Evolutionary conservation across 2,329 filamentous ascomycete species (phyloP).

Genomic region (Colletotrichum kahawae): DNA sequence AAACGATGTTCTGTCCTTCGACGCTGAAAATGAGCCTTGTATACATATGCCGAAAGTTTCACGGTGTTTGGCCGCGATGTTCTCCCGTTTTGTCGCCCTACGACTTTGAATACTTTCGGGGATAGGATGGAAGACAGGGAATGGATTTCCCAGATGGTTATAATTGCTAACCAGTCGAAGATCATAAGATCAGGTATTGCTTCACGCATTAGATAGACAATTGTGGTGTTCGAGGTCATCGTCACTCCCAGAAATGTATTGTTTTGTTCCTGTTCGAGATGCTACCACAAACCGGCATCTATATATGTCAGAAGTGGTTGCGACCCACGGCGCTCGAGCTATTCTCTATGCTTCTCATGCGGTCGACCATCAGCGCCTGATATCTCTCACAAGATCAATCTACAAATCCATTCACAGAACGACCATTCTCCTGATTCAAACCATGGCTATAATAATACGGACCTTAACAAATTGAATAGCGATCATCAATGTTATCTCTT

Average conservation of each 20-base stretch:
- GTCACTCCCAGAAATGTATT: too few species aligned
- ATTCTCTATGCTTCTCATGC: neutral
- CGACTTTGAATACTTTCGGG: neutral
- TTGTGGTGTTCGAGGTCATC: too few species aligned
- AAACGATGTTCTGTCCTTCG: neutral
- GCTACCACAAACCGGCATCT: neutral
- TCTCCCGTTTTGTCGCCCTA: neutral
- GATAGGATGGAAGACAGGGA: neutral
- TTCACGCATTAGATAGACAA: too few species aligned
- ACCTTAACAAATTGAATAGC: neutral
- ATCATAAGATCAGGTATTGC: too few species aligned
- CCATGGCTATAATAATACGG: neutral
- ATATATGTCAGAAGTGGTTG: neutral
- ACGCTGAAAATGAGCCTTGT: neutral
- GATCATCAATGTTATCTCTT: neutral
- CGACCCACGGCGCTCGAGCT: accelerated
- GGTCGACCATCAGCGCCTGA: too few species aligned
- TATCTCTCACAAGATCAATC: too few species aligned
- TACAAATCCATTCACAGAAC: neutral
- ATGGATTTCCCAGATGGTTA: too few species aligned
- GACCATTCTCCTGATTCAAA: accelerated
- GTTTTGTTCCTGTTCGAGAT: too few species aligned
- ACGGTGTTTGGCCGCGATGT: accelerated
- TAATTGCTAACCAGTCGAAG: too few species aligned
- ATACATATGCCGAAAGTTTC: neutral